These are phyloP conservation scores for Hirsutella rhossiliensis DNA, from an alignment of 2,329 filamentous ascomycete species.

Conservation along the genomic window DNA sequence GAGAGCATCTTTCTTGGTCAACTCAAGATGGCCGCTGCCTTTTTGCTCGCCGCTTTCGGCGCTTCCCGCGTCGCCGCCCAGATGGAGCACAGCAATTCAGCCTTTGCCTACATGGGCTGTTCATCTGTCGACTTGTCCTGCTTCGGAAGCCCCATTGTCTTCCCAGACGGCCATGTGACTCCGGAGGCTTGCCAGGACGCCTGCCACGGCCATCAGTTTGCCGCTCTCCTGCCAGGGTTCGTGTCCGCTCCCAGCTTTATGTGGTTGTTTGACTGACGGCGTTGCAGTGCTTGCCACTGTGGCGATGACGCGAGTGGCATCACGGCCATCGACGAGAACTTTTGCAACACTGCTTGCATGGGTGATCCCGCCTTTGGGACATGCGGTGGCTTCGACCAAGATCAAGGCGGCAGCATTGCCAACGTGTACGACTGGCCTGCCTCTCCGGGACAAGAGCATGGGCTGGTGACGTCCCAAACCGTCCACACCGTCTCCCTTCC, in stretches of 20 bases:
- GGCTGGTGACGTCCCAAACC: background rate
- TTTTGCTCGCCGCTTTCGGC: constrained; percentile 12
- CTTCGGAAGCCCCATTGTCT: constrained; percentile 11
- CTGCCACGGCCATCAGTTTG: constrained; percentile 15
- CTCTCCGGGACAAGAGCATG: background rate
- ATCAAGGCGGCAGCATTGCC: constrained; percentile 14
- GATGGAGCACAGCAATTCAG: constrained; percentile 8
- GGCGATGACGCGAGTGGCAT: constrained; percentile 19
- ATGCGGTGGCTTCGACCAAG: constrained; percentile 20
- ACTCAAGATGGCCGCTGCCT: constrained; percentile 10
- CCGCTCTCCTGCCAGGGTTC: constrained; percentile 20
- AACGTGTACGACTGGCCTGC: constrained; percentile 18
- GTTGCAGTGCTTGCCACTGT: constrained; percentile 20
- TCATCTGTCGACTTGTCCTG: constrained; percentile 14
- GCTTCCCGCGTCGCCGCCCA: constrained; percentile 8
- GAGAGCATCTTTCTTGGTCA: background rate
- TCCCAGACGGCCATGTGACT: constrained; percentile 10
- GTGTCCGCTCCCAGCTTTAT: background rate
- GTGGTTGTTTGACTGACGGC: constrained; percentile 3
- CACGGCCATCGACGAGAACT: constrained; percentile 13
- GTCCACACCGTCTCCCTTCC: background rate
- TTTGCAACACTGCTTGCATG: constrained; percentile 19
- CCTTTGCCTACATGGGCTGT: constrained; percentile 16
- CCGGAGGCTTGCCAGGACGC: constrained; percentile 16
- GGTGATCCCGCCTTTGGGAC: constrained; percentile 15